Conservation (phyloP, 148 eudicot species). For the Arctostaphylos glauca region DNA sequence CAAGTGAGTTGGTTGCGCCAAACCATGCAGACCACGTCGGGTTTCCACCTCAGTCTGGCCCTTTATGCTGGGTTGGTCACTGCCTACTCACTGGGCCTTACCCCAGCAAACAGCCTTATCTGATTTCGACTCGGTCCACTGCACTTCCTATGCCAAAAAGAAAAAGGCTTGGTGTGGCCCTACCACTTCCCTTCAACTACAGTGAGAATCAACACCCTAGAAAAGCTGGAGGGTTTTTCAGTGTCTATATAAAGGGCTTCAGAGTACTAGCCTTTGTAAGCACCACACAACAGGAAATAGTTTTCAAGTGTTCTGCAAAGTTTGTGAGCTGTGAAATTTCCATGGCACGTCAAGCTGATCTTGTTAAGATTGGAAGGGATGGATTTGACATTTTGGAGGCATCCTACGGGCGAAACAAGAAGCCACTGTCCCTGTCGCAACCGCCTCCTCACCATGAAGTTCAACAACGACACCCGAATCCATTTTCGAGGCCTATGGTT, state of each 20-base stretch:
- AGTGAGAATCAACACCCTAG: background rate
- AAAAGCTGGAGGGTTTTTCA: background rate
- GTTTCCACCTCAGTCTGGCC: no score
- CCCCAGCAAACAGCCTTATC: background rate
- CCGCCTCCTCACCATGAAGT: background rate
- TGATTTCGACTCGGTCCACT: background rate
- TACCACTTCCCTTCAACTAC: background rate
- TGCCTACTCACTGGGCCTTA: no score
- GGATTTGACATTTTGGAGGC: background rate
- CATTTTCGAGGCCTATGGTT: background rate
- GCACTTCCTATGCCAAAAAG: no score
- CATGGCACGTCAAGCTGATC: constrained; percentile 16
- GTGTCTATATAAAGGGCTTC: constrained; percentile 11
- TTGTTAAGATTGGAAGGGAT: background rate
- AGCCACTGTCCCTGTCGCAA: background rate
- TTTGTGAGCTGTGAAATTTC: background rate
- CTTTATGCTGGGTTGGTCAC: no score
- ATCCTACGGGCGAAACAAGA: background rate
- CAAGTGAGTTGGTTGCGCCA: no score
- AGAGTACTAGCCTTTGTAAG: background rate
- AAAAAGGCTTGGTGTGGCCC: no score
- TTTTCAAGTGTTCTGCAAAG: background rate
- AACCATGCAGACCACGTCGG: no score
- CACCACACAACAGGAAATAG: background rate
- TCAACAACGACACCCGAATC: background rate